Conservation (phyloP, 805 yeast genomes). For the Zygotorulaspora danielsina region DNA sequence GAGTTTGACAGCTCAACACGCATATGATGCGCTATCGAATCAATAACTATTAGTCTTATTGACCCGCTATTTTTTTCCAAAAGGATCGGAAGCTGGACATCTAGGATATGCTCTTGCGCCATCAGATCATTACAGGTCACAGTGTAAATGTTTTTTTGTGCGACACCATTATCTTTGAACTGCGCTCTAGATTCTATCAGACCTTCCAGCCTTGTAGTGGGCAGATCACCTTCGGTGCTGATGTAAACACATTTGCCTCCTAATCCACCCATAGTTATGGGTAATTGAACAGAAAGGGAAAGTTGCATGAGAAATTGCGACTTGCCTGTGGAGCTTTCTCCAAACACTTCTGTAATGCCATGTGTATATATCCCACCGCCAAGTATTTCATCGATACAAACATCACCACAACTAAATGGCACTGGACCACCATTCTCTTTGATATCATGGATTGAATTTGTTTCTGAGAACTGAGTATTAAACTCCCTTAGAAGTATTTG, state of each 20-base stretch:
- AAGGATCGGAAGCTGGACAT: slow-evolving; percentile 63
- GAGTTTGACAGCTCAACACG: slow-evolving; percentile 53
- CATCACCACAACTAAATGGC: slow-evolving; percentile 51
- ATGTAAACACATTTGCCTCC: slow-evolving; percentile 58
- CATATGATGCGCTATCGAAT: slow-evolving; percentile 79
- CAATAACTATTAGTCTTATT: slow-evolving; percentile 62
- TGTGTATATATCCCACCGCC: slow-evolving; percentile 56
- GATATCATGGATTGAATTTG: slow-evolving; percentile 3
- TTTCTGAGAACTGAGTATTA: slow-evolving; percentile 11
- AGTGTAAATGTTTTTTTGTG: slow-evolving; percentile 43
- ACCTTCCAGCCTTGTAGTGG: slow-evolving; percentile 59
- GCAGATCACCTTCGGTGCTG: slow-evolving; percentile 71
- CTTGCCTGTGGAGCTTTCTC: slow-evolving; percentile 83
- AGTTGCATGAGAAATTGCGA: slow-evolving; percentile 73
- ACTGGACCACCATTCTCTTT: slow-evolving; percentile 9
- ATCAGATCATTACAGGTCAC: slow-evolving; percentile 65
- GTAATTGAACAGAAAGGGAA: slow-evolving; percentile 53
- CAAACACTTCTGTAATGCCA: slow-evolving; percentile 68
- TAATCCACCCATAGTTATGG: slow-evolving; percentile 45
- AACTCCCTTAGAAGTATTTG: slow-evolving; percentile 18
- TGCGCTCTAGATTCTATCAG: slow-evolving; percentile 37
- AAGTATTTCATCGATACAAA: slow-evolving; percentile 44
- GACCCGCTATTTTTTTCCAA: slow-evolving; percentile 36
- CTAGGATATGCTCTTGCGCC: slow-evolving; percentile 66
- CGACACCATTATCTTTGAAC: slow-evolving; percentile 37